A percentile compares a stretch with the other conserved stretches of the same genome.
Conservation (phyloP, 176 grass and related monocot genomes). For the Pharus latifolius region DNA sequence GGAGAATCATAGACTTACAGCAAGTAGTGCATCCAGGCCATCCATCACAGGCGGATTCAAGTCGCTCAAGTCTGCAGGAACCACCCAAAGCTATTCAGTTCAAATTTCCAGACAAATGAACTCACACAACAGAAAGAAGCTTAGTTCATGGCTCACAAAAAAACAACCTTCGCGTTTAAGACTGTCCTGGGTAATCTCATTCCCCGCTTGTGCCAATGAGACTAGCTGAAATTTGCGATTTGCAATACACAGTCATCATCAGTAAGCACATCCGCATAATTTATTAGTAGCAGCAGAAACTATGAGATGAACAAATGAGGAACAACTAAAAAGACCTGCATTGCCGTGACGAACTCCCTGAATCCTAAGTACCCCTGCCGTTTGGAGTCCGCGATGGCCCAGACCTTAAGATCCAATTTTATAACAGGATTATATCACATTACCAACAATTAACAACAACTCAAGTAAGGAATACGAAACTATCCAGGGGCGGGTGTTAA, state of each 20-base stretch:
- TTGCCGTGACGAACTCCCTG: conserved; percentile 66
- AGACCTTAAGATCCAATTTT: conserved; percentile 42
- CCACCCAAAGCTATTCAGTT: neutral
- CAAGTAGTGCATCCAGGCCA: conserved; percentile 59
- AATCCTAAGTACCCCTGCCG: conserved; percentile 86
- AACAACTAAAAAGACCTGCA: conserved; percentile 69
- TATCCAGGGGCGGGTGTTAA: neutral
- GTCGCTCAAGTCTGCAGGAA: conserved; percentile 45
- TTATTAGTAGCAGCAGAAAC: neutral
- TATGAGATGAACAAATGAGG: too few relatives aligned
- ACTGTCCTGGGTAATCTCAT: conserved; percentile 55
- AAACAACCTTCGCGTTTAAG: conserved; percentile 53
- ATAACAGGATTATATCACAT: neutral
- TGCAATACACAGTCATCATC: neutral
- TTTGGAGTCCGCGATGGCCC: conserved; percentile 79
- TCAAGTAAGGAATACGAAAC: neutral
- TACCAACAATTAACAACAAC: neutral
- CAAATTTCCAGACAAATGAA: neutral
- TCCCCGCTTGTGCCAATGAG: conserved; percentile 67
- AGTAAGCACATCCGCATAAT: neutral
- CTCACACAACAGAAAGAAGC: neutral
- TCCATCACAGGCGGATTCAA: conserved; percentile 64
- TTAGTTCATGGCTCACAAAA: neutral
- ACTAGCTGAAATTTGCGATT: conserved; percentile 50
- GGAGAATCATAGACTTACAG: conserved; percentile 33